These are phyloP conservation scores for Kalmusia sp. DNA, from an alignment of 2,329 filamentous ascomycete species.

Conservation along the genomic window DNA sequence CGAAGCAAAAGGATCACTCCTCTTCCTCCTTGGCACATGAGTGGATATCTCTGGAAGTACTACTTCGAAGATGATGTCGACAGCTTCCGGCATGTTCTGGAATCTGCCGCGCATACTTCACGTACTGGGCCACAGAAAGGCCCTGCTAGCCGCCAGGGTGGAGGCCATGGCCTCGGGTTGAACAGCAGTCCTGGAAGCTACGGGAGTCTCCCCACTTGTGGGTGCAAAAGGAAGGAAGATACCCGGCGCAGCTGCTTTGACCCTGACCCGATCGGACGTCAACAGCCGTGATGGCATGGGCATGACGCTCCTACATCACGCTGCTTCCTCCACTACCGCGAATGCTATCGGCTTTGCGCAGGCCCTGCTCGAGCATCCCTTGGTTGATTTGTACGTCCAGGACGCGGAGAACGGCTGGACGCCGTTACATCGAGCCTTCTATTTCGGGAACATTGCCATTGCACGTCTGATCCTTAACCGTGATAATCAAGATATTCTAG, in stretches of 20 bases:
- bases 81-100: slow-evolving; percentile 87
- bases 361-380: slow-evolving; percentile 80
- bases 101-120: slow-evolving; percentile 68
- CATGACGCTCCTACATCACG: slow-evolving; percentile 83
- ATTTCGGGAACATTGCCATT: slow-evolving; percentile 86
- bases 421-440: slow-evolving; percentile 86
- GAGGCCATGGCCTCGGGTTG: slow-evolving; percentile 38
- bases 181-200: slow-evolving; percentile 56
- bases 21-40: slow-evolving; percentile 71
- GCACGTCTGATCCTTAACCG: slow-evolving; percentile 82
- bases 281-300: slow-evolving; percentile 85
- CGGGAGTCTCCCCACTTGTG: slow-evolving; percentile 54
- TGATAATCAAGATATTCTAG: slow-evolving; percentile 71
- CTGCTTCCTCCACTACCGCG: slow-evolving; percentile 75
- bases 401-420: slow-evolving; percentile 97
- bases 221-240: slow-evolving; percentile 43
- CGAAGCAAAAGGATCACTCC: slow-evolving; percentile 59
- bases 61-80: slow-evolving; percentile 99
- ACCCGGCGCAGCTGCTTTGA: slow-evolving; percentile 33
- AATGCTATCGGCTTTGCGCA: slow-evolving; percentile 77
- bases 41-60: slow-evolving; percentile 94
- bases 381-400: slow-evolving; percentile 84
- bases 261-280: slow-evolving; percentile 70
- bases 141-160: slow-evolving; percentile 43
- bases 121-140: slow-evolving; percentile 63